Evolutionary conservation across 1,284 basidiomycete species (phyloP), one percentile per base, ranked within the genome.

Genomic region (Fomitiporia mediterranea): DNA sequence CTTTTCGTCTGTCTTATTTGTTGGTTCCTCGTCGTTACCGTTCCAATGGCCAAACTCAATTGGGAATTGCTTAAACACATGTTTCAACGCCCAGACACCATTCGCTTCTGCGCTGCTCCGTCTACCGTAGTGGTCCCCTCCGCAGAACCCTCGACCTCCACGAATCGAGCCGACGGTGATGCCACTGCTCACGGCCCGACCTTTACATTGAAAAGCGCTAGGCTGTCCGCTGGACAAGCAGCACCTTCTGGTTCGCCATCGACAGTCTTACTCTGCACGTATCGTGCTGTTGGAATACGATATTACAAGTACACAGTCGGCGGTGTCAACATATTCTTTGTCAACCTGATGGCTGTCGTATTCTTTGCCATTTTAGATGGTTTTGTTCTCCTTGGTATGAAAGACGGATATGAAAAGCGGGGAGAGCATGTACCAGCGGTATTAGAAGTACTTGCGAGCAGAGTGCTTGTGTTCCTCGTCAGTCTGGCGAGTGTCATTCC

Each of bases 271-370:
- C 80, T 99, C 25, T 99, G 97, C 74, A 96, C 90, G 1, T 99
- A 99, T 71, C 84, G 86, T 37, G 97, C 97, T 0, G 79, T 89
- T 46, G 97, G 96, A 0, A 74, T 84, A 64, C 83, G 97, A 70
- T 99, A 98, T 74, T 98, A 94, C 87, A 99, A 99, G 78, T 99
- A 99, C 71, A 99, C 97, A 1, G 82, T 99, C 47, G 94, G 96
- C 23, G 97, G 97, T 25, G 94, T 99, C 64, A 99, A 99, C 78
- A 98, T 99, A 69, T 74, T 99, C 61, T 99, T 99, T 70, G 83
- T 99, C 75, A 98, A 99, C 73, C 87, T 98, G 53, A 71, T 99
- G 28, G 91, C 94, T 0, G 72, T 98, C 53, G 94, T 99, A 7
- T 92, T 97, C 70, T 94, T 99, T 73, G 93, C 91, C 65, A 97